Base-by-base conservation (phyloP, 1,284 basidiomycete genomes). In the Bondarzewia mesenterica region DNA sequence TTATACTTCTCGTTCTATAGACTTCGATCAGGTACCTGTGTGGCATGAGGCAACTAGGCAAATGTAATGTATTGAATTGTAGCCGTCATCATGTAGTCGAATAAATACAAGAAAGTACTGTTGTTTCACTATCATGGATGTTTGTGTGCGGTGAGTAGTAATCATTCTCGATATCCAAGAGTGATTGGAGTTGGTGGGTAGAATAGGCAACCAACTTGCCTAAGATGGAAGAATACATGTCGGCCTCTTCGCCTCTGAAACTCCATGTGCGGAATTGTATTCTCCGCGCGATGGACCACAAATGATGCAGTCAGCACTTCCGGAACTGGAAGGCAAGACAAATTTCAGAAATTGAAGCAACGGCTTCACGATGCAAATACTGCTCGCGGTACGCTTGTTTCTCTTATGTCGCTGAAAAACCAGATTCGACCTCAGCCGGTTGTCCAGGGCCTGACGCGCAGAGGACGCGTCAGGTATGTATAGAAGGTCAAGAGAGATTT, bases 391-490 rank as follows among this genome's bases (percentile, higher is more conserved):
- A 48, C 45, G 70, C 50, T 20, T 15, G 45, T 25, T 2, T 32
- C 8, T 15, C 15, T 21, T 18, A 46, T 23, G 14, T 16, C 18
- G 7, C 3, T 15, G 29, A 36, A 25, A 22, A 25, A 14, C n/a
- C 43, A 37, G 27, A 44, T n/a, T 37, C n/a, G 16, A 29, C 22
- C 46, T 21, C 21, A 12, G 15, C 8, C 38, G 8, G 18, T 43
- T 14, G 4, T n/a, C 22, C 50, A 86, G 83, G 84, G 20, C 84
- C 84, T 14, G 84, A 86, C 62, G 73, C 73, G 10, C 78, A 78
- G 57, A 63, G 66, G 32, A 60, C 53, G 2, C 43, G 62, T 25
- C 27, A 40, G 7, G 20, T 47, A 21, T 44, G 42, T 5, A 27
- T 58, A 4, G 43, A 38, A 8, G 40, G 16, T 16, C n/a, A 20